Conservation (phyloP, 371 early-diverging fungal species). For the Mucor circinelloides region DNA sequence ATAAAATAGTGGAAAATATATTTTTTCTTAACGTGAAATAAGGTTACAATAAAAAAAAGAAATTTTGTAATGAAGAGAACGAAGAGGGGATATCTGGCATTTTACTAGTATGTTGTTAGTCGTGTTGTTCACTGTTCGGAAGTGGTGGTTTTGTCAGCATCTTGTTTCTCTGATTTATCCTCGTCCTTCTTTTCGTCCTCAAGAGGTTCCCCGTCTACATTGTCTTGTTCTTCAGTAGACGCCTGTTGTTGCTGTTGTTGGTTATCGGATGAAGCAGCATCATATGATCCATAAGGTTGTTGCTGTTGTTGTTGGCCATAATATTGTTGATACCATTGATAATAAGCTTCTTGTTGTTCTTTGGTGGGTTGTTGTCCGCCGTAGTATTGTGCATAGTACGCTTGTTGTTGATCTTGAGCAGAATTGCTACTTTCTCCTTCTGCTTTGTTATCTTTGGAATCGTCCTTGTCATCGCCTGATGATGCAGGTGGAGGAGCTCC, state of each 20-base stretch:
- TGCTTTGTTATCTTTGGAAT: slow-evolving; percentile 1
- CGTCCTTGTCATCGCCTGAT: neutral
- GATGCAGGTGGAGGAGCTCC: neutral
- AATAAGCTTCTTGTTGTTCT: slow-evolving; percentile 44
- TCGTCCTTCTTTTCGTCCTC: neutral
- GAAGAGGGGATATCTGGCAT: neutral
- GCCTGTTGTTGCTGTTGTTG: slow-evolving; percentile 4
- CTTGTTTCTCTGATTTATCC: neutral
- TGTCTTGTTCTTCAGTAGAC: neutral
- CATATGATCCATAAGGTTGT: slow-evolving; percentile 1
- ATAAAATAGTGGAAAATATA: neutral
- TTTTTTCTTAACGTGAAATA: neutral
- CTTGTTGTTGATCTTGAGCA: slow-evolving; percentile 13
- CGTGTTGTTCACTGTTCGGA: neutral
- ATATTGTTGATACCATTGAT: slow-evolving; percentile 54
- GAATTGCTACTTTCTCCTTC: slow-evolving; percentile 3
- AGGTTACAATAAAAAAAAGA: neutral
- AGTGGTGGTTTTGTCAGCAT: neutral
- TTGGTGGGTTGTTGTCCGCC: slow-evolving; percentile 29
- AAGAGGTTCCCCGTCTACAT: slow-evolving; percentile 11
- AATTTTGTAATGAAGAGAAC: neutral
- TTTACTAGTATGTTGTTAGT: neutral
- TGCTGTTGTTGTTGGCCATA: slow-evolving; percentile 31
- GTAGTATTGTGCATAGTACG: slow-evolving; percentile 45
- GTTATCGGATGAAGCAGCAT: neutral